Base-by-base conservation (phyloP, 148 eudicot species). In the Chenopodium berlandieri region DNA sequence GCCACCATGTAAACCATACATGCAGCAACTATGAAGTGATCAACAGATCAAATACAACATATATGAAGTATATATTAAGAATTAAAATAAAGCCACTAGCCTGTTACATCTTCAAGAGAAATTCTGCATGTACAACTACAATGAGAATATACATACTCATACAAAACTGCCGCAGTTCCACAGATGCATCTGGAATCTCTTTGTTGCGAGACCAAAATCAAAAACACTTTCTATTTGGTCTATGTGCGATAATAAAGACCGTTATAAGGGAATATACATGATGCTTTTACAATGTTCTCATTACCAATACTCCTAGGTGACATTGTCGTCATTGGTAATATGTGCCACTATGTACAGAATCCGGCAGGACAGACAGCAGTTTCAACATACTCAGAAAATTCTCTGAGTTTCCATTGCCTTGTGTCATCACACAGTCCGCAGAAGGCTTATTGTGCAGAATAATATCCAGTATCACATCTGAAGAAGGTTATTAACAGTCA, bases 401-500 rank as follows among this genome's bases (percentile, higher is more conserved):
- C 37, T 64, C 71, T 34, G 44, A 78, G 56, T 47, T 75, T 67
- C 74, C 66, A 48, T 27, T 40, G 75, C 65, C 75, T 81, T 58
- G 44, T 67, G 76, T 54, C 25, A 54, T 17, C 44, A 52, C 72
- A 72, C 56, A 4, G 44, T 75, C 34, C 22, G 23, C 67, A 64
- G 78, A 79, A 66, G 64, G 78, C 70, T 81, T 77, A 76, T 80
- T 63, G 67, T 70, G 75, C 67, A 62, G 71, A 64, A 48, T 75
- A 52, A 62, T 70, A 81, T 62, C 65, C 32, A 50, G 50, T 73
- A 77, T 96, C 89, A 92, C 94, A 92, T 89, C 84, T 94, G 99
- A 85, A 96, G 94, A 84, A 96, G 98, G 89, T 96, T 96, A 91
- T 96, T 96, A 75, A 96, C 95, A 80, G 98, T 94, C 77, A 93